phyloP scores from a whole-genome alignment of 495 filamentous ascomycete species.

The Annulohypoxylon bovei region DNA sequence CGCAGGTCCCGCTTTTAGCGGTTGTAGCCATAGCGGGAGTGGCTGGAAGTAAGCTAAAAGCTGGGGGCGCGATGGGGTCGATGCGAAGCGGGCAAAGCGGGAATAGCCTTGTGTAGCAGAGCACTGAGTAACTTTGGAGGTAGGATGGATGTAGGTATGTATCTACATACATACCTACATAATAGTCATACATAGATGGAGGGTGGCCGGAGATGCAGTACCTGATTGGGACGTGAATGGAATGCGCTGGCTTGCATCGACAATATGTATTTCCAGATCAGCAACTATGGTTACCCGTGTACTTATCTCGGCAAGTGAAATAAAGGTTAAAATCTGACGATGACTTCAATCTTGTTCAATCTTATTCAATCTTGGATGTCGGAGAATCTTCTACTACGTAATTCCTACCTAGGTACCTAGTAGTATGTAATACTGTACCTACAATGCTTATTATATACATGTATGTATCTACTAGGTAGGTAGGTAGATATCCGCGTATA shows the following conservation, averaged over 20 bases:
- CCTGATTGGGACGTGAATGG: conserved; percentile 25
- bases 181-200: no score
- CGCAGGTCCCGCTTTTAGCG: conserved; percentile 38
- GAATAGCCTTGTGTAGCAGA: conserved; percentile 20
- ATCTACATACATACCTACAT: background rate
- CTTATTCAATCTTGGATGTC: background rate
- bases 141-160: background rate
- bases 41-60: conserved; percentile 21
- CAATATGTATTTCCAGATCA: conserved; percentile 5
- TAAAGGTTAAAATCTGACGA: background rate
- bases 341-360: background rate
- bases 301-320: background rate
- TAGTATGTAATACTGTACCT: no score
- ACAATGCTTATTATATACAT: no score
- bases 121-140: background rate
- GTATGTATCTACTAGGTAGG: no score
- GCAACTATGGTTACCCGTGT: background rate
- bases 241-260: conserved; percentile 27
- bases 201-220: conserved; percentile 31
- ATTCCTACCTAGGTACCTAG: no score
- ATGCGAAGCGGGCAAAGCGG: conserved; percentile 21
- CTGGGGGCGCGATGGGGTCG: conserved; percentile 14
- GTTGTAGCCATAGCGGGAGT: conserved; percentile 34
- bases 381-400: no score
- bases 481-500: background rate